Conservation (phyloP, 2,329 filamentous ascomycete genomes). For the Cladophialophora bantiana region DNA sequence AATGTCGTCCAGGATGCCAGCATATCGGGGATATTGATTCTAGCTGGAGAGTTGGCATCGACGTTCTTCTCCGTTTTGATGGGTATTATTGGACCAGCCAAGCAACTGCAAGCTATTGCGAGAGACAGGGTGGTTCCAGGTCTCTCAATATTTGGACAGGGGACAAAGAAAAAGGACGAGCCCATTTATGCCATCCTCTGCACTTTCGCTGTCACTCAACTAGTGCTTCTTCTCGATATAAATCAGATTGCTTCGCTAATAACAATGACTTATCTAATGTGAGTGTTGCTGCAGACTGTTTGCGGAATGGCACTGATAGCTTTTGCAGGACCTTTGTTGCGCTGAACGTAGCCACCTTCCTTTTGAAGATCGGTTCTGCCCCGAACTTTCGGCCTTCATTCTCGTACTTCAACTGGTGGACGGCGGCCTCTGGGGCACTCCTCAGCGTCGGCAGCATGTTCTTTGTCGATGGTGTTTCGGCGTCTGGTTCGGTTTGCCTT, state of each 20-base stretch:
- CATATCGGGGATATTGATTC: conserved; percentile 73
- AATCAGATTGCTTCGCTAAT: conserved; percentile 90
- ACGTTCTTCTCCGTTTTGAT: conserved; percentile 86
- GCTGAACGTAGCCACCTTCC: conserved; percentile 85
- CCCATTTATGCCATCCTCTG: conserved; percentile 77
- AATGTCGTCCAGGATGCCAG: conserved; percentile 86
- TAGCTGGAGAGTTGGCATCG: conserved; percentile 82
- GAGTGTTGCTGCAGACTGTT: conserved; percentile 10
- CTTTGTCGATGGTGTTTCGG: conserved; percentile 84
- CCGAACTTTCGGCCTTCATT: conserved; percentile 90
- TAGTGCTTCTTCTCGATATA: conserved; percentile 81
- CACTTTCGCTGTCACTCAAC: conserved; percentile 76
- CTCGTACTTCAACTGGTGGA: conserved; percentile 87
- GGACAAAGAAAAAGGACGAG: conserved; percentile 74
- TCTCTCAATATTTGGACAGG: conserved; percentile 74
- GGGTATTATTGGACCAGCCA: conserved; percentile 84
- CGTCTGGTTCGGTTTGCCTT: conserved; percentile 74
- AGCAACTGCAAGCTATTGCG: conserved; percentile 82
- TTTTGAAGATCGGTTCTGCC: conserved; percentile 84
- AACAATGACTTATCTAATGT: conserved; percentile 89
- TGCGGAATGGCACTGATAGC: conserved; percentile 11
- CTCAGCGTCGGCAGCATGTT: conserved; percentile 84
- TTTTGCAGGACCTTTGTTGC: conserved; percentile 74
- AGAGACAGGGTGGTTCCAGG: conserved; percentile 81
- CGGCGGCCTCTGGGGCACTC: conserved; percentile 76